phyloP scores from a whole-genome alignment of 2,329 filamentous ascomycete genomes.

The Kalaharituber pfeilii region DNA sequence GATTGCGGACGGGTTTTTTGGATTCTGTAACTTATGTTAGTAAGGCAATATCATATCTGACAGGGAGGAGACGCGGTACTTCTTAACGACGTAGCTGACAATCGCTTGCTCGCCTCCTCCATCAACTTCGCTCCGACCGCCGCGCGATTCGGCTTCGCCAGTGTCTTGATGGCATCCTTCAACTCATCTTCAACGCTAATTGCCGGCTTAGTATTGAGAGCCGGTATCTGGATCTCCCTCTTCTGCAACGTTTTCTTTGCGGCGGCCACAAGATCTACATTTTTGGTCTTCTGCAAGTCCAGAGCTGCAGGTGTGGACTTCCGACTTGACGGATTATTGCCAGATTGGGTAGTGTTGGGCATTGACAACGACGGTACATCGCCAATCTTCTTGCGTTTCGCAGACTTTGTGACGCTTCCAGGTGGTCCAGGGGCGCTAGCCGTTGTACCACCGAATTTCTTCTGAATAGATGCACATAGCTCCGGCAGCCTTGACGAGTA shows the following conservation, averaged over 20 bases:
- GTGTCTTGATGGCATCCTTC: slow-evolving; percentile 51
- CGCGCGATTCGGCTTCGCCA: slow-evolving; percentile 60
- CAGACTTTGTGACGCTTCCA: slow-evolving; percentile 35
- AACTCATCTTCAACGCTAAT: slow-evolving; percentile 50
- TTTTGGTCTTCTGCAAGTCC: slow-evolving; percentile 25
- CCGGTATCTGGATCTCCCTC: slow-evolving; percentile 36
- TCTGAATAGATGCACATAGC: slow-evolving; percentile 51
- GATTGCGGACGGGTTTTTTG: slow-evolving; percentile 34
- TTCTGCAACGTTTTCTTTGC: slow-evolving; percentile 33
- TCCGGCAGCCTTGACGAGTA: slow-evolving; percentile 61
- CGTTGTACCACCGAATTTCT: slow-evolving; percentile 49
- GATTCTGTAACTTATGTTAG: slow-evolving; percentile 34
- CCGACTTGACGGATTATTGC: no score
- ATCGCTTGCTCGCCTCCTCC: slow-evolving; percentile 48
- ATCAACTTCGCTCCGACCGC: slow-evolving; percentile 49
- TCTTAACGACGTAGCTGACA: slow-evolving; percentile 26
- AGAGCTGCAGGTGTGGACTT: slow-evolving; percentile 36
- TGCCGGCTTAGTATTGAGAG: slow-evolving; percentile 33
- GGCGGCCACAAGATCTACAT: slow-evolving; percentile 25
- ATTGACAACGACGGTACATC: slow-evolving; percentile 32
- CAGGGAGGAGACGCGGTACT: slow-evolving; percentile 27
- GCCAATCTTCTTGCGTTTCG: slow-evolving; percentile 25
- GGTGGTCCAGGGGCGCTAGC: slow-evolving; percentile 27
- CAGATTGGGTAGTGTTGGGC: slow-evolving; percentile 35
- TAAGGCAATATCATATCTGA: no score